Percentiles rank a stretch among this genome's conserved stretches.
Conservation (phyloP, 73 alveolate species). For the Durusdinium trenchii region DNA sequence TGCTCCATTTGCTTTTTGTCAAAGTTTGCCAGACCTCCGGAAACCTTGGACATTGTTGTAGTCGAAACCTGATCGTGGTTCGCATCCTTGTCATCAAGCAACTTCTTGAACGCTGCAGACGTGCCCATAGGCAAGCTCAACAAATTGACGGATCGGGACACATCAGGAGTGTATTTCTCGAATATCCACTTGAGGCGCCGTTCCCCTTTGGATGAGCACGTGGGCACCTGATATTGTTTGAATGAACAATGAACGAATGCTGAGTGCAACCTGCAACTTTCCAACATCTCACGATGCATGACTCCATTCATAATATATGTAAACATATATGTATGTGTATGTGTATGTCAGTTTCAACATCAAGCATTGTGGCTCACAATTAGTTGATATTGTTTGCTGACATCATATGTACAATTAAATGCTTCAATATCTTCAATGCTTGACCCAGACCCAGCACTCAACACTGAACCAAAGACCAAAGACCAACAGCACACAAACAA, state of each 20-base stretch:
- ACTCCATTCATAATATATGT: too few species aligned
- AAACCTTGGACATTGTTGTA: background rate
- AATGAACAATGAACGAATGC: background rate
- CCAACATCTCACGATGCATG: background rate
- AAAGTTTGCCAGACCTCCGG: background rate
- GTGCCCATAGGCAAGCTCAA: background rate
- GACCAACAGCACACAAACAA: background rate
- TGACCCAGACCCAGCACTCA: background rate
- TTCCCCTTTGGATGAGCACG: background rate
- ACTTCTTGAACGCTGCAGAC: slow-evolving; percentile 13
- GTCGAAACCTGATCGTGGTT: background rate
- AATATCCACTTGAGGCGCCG: background rate
- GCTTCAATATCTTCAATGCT: background rate
- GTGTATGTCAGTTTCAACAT: too few species aligned
- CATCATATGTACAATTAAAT: too few species aligned
- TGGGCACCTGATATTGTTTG: background rate
- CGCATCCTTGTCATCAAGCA: background rate
- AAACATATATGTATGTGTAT: too few species aligned
- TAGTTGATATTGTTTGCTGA: too few species aligned
- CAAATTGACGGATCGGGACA: background rate
- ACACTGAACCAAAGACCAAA: background rate
- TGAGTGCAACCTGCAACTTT: too few species aligned
- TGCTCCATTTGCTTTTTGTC: slow-evolving; percentile 1
- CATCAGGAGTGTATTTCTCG: background rate
- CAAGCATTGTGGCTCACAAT: too few species aligned